Conservation (phyloP, 805 yeast genomes). For the Isabelozyma rhagii region DNA sequence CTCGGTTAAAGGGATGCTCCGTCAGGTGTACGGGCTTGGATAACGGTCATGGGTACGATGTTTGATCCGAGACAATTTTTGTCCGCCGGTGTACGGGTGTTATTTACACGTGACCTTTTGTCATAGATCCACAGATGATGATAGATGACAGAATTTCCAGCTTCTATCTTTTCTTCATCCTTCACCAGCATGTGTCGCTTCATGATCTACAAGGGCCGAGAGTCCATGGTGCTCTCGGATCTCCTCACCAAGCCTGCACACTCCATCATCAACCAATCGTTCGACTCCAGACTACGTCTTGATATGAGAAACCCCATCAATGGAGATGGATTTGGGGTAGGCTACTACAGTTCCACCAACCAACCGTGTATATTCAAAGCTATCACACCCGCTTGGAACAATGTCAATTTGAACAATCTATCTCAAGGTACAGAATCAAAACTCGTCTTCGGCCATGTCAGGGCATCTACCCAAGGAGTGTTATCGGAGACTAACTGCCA, state of each 20-base stretch:
- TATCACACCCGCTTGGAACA: conserved; percentile 98
- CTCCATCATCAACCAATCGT: conserved; percentile 93
- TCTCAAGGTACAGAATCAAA: conserved; percentile 84
- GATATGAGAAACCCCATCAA: conserved; percentile 91
- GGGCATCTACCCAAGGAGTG: conserved; percentile 95
- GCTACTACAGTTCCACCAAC: conserved; percentile 62
- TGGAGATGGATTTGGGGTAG: conserved; percentile 98
- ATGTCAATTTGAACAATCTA: conserved; percentile 78
- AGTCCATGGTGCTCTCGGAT: conserved; percentile 82
- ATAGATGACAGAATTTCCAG: not conserved
- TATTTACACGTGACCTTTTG: not conserved
- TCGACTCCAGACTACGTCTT: conserved; percentile 81
- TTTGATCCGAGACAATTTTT: too few species aligned
- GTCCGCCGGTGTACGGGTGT: not conserved
- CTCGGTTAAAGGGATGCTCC: too few species aligned
- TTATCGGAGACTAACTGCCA: conserved; percentile 95
- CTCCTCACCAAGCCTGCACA: conserved; percentile 93
- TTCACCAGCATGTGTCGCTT: conserved; percentile 74
- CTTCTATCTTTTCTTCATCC: not conserved
- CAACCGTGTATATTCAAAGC: conserved; percentile 94
- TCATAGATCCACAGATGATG: not conserved
- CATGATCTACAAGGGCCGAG: conserved; percentile 86
- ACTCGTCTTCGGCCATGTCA: conserved; percentile 89
- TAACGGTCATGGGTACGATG: too few species aligned
- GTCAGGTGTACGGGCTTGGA: too few species aligned